A percentile compares a stretch with the other conserved stretches of the same genome.
These are phyloP conservation scores for Marchantia paleacea DNA, from an alignment of 225 moss, liverwort and hornwort genomes.

Conservation along the genomic window DNA sequence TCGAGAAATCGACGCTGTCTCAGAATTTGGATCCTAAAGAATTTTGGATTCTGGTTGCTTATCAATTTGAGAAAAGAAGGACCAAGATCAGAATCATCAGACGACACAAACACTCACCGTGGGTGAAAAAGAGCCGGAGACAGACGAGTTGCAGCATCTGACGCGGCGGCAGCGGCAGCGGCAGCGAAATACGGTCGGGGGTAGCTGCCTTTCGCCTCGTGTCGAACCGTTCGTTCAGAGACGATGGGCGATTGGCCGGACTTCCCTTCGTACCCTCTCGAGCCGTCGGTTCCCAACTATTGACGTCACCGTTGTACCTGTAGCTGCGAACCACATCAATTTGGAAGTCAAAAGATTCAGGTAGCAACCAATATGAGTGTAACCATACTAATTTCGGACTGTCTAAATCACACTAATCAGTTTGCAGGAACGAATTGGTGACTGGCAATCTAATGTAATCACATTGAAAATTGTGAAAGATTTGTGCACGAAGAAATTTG, in stretches of 20 bases:
- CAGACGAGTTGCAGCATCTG: background rate
- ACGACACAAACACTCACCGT: too few species aligned
- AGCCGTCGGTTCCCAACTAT: background rate
- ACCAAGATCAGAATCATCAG: background rate
- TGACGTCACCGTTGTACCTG: background rate
- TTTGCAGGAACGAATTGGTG: too few species aligned
- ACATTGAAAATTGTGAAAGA: too few species aligned
- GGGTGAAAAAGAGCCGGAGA: background rate
- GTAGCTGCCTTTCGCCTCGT: background rate
- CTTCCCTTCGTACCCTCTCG: conserved; percentile 9
- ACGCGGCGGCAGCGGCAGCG: background rate
- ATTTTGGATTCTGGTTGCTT: background rate
- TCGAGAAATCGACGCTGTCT: background rate
- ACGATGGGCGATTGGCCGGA: background rate
- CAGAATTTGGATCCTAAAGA: background rate
- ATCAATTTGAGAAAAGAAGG: background rate
- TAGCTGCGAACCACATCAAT: too few species aligned
- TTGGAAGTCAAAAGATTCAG: too few species aligned
- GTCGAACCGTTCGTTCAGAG: conserved; percentile 1
- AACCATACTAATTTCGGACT: too few species aligned
- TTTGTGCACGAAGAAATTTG: too few species aligned
- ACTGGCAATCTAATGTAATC: too few species aligned
- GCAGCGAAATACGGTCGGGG: background rate
- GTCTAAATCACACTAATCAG: too few species aligned
- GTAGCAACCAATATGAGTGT: too few species aligned